Evolutionary conservation across 1,284 basidiomycete species (phyloP).

Genomic region (Vanrija sp.): DNA sequence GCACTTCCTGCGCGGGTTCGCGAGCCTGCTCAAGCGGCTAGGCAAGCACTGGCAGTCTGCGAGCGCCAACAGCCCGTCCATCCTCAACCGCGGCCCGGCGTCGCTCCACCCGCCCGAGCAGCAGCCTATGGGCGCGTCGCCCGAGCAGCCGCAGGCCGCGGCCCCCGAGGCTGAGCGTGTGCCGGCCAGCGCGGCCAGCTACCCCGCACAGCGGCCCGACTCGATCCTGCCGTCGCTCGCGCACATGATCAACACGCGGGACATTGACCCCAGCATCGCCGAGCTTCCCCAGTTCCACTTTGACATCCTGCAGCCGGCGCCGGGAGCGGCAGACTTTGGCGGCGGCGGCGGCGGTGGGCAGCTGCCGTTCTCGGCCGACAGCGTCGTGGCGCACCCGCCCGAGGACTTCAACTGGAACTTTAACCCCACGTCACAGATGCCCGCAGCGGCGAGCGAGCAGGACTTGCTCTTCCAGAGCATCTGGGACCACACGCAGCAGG

Average conservation of each 20-base stretch:
- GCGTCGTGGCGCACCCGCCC: not conserved
- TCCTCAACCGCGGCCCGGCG: not conserved
- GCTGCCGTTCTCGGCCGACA: not conserved
- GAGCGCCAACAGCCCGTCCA: not conserved
- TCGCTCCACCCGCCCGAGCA: no score
- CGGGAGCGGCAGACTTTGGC: not conserved
- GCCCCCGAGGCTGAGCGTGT: no score
- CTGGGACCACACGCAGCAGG: conserved; percentile 5
- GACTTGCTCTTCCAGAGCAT: conserved; percentile 10
- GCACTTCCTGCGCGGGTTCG: conserved; percentile 14
- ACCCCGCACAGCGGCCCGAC: no score
- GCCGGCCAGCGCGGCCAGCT: no score
- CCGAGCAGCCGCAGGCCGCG: no score
- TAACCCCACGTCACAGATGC: conserved; percentile 15
- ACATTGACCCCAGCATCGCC: no score
- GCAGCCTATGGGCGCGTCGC: no score
- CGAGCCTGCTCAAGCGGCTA: conserved; percentile 6
- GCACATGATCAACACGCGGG: not conserved
- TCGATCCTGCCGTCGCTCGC: no score
- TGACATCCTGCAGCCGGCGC: not conserved
- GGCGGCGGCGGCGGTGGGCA: not conserved
- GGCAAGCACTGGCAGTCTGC: conserved; percentile 13
- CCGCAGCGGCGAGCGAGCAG: conserved; percentile 14
- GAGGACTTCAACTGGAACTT: conserved; percentile 10
- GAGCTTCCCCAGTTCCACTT: not conserved